phyloP scores from a whole-genome alignment of 192 early-diverging fungal species.

The Linnemannia schmuckeri region DNA sequence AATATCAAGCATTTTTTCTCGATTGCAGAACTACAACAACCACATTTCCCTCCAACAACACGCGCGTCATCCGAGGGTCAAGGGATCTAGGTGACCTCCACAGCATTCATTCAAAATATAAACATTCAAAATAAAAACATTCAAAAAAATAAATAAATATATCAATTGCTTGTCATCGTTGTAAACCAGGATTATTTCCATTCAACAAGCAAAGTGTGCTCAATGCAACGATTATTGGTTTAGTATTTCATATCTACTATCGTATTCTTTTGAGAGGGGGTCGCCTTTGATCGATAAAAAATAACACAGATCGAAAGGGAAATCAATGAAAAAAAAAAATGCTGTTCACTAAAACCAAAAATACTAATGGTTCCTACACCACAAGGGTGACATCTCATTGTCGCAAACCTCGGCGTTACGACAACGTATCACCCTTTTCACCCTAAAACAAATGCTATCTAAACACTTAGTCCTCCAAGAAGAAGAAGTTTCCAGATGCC shows the following conservation, averaged over 20 bases:
- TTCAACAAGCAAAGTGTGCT: not conserved
- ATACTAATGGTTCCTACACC: not conserved
- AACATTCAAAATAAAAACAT: conserved; percentile 9
- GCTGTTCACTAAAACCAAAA: not conserved
- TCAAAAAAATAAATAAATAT: conserved; percentile 4
- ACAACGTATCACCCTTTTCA: not conserved
- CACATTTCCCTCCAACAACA: not conserved
- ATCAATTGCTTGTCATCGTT: too few species aligned
- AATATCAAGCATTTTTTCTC: not conserved
- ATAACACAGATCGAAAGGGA: not conserved
- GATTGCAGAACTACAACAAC: not conserved
- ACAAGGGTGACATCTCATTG: not conserved
- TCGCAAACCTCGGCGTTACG: not conserved
- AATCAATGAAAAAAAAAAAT: conserved; percentile 8
- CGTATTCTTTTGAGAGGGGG: not conserved
- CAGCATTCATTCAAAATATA: conserved; percentile 11
- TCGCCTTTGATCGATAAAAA: not conserved
- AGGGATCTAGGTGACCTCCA: conserved; percentile 1
- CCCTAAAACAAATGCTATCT: not conserved
- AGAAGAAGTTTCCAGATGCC: conserved; percentile 74
- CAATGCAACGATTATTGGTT: too few species aligned
- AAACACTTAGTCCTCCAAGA: conserved; percentile 69
- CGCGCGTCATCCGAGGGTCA: not conserved
- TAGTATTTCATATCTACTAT: too few species aligned
- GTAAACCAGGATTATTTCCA: too few species aligned